These are phyloP conservation scores for Aspergillus indologenus DNA, from an alignment of 495 filamentous ascomycete genomes.

Conservation along the genomic window DNA sequence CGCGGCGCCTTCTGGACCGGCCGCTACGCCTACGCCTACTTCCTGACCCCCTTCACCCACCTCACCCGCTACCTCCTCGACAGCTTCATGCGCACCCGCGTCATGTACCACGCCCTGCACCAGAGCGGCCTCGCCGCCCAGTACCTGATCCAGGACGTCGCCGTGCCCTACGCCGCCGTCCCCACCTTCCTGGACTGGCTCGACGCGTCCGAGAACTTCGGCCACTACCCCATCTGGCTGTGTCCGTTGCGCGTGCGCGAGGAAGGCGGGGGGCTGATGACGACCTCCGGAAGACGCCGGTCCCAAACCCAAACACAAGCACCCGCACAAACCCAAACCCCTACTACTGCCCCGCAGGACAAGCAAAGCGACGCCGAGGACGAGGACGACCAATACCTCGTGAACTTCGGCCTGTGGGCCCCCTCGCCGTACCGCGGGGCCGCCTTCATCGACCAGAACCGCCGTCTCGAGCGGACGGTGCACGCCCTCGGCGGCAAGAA, in stretches of 20 bases:
- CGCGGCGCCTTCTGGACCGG: constrained; percentile 60
- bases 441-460: constrained; percentile 55
- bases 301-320: no score
- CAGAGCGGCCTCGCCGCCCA: constrained; percentile 44
- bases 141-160: constrained; percentile 57
- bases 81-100: constrained; percentile 51
- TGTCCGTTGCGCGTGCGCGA: constrained; percentile 1
- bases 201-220: constrained; percentile 37
- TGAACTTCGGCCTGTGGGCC: constrained; percentile 57
- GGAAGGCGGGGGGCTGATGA: neutral
- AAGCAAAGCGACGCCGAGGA: neutral
- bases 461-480: constrained; percentile 61
- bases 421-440: constrained; percentile 25
- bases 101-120: constrained; percentile 57
- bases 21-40: constrained; percentile 50
- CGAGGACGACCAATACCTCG: constrained; percentile 3
- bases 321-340: neutral
- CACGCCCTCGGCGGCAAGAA: constrained; percentile 62
- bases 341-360: neutral
- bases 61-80: constrained; percentile 53
- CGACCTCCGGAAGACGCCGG: no score
- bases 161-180: constrained; percentile 46
- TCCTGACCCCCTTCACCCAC: constrained; percentile 53
- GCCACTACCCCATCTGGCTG: constrained; percentile 31
- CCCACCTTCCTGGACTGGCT: constrained; percentile 48